These are phyloP conservation scores for Dictyostelium purpureum DNA, from an alignment of 78 protist genomes.

Conservation along the genomic window DNA sequence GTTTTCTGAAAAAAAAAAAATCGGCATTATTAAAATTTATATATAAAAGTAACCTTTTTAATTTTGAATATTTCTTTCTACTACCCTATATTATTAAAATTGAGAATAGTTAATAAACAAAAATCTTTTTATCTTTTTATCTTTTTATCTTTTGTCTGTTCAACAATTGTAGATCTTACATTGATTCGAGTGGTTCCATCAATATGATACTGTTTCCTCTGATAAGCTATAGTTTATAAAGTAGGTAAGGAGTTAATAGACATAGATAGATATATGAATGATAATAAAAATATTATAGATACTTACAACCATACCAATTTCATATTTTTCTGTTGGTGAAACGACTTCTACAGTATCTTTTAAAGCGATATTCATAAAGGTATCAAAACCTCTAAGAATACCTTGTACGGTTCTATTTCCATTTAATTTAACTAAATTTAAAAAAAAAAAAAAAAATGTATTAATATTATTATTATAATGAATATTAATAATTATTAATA, in stretches of 20 bases:
- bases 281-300: background rate
- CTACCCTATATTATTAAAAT: no score
- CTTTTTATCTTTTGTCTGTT: no score
- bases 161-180: background rate
- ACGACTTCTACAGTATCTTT: slow-evolving; percentile 90
- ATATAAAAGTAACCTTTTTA: no score
- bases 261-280: background rate
- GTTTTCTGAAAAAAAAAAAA: no score
- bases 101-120: no score
- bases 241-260: background rate
- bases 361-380: slow-evolving; percentile 93
- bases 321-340: slow-evolving; percentile 61
- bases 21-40: no score
- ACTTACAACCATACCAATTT: slow-evolving; percentile 87
- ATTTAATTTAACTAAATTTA: slow-evolving; percentile 62
- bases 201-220: slow-evolving; percentile 81
- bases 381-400: slow-evolving; percentile 92
- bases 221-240: slow-evolving; percentile 19
- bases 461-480: no score
- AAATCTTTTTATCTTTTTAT: no score
- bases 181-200: slow-evolving; percentile 81
- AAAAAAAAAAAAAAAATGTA: background rate
- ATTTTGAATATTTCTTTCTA: no score
- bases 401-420: slow-evolving; percentile 91
- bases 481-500: no score